A percentile compares a stretch with the other conserved stretches of the same genome.
Conservation (phyloP, 345 rosid species). For the Cardamine occulta region DNA sequence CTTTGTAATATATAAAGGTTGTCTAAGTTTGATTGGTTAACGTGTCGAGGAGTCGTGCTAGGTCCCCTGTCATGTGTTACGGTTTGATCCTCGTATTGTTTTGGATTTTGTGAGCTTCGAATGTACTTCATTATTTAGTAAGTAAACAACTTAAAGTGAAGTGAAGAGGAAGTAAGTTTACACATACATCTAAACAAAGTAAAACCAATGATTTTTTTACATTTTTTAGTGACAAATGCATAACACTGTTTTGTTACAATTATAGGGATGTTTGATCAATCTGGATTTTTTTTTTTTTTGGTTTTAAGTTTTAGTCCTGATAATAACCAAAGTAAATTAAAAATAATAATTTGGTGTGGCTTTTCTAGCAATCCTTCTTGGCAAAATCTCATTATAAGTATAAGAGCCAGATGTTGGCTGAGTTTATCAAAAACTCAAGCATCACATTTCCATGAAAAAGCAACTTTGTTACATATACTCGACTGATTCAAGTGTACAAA, state of each 20-base stretch:
- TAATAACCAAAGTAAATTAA: not conserved
- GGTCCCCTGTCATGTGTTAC: conserved; percentile 27
- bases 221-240: not conserved
- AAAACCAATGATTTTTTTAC: not conserved
- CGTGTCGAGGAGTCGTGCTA: conserved; percentile 30
- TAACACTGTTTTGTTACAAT: too few species aligned
- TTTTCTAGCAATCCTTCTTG: too few species aligned
- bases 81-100: conserved; percentile 27
- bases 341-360: not conserved
- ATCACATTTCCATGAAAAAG: not conserved
- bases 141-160: conserved; percentile 9
- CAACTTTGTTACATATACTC: not conserved
- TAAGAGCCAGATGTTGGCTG: not conserved
- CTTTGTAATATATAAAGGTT: conserved; percentile 4
- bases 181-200: not conserved
- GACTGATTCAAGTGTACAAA: not conserved
- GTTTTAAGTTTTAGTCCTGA: not conserved
- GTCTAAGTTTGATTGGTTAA: conserved; percentile 36
- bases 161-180: not conserved
- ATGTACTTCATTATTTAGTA: conserved; percentile 5
- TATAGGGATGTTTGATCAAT: too few species aligned
- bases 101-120: conserved; percentile 6
- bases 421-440: not conserved
- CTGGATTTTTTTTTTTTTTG: too few species aligned
- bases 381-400: not conserved